These are phyloP conservation scores for Magnusiomyces fungicola DNA, from an alignment of 1,139 yeast species.

Conservation along the genomic window DNA sequence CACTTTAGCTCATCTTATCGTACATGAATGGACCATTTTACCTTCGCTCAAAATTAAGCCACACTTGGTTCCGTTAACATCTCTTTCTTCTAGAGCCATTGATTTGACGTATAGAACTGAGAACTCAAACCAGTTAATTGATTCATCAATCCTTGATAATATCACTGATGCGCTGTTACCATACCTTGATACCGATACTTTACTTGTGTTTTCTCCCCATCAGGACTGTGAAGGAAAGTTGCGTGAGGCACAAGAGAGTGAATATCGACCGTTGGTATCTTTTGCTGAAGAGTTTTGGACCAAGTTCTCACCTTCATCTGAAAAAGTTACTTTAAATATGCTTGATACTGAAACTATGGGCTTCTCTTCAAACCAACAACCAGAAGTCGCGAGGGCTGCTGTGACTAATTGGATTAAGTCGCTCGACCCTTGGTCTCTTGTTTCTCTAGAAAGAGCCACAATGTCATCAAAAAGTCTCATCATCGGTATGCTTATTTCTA, in stretches of 20 bases:
- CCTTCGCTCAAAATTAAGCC: constrained; percentile 69
- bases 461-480: constrained; percentile 79
- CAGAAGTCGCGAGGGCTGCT: constrained; percentile 49
- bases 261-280: constrained; percentile 64
- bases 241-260: constrained; percentile 66
- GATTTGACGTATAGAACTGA: constrained; percentile 41
- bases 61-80: constrained; percentile 77
- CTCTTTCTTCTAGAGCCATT: constrained; percentile 77
- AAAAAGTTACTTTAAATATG: constrained; percentile 41
- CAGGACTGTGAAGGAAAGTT: constrained; percentile 78
- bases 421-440: constrained; percentile 67
- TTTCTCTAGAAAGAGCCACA: constrained; percentile 83
- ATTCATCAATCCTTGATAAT: constrained; percentile 12
- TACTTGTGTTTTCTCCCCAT: constrained; percentile 75
- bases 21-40: constrained; percentile 82
- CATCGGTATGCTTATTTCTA: constrained; percentile 43
- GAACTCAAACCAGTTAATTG: constrained; percentile 20
- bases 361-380: constrained; percentile 70
- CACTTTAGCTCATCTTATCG: constrained; percentile 63
- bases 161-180: constrained; percentile 44
- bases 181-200: constrained; percentile 88
- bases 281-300: constrained; percentile 58
- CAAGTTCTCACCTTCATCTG: constrained; percentile 19
- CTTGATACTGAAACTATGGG: constrained; percentile 81
- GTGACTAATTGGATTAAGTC: constrained; percentile 59